phyloP scores from a whole-genome alignment of 192 early-diverging fungal genomes.

The Coemansia biformis region DNA sequence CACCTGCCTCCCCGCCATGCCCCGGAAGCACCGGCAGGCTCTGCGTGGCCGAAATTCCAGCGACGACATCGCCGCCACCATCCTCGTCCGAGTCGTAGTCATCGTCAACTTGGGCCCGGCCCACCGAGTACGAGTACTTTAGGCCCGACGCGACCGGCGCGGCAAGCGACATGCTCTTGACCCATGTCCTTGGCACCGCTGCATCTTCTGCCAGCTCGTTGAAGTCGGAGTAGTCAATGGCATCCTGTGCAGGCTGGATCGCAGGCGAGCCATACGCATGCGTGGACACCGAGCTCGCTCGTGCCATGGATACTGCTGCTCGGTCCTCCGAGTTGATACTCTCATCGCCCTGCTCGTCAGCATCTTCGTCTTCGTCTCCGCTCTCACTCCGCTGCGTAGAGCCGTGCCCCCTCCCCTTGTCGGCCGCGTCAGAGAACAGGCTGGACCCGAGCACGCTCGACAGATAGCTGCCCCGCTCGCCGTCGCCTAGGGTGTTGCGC shows the following conservation, averaged over 20 bases:
- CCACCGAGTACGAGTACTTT: slow-evolving; percentile 7
- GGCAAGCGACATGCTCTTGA: neutral
- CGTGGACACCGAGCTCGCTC: neutral
- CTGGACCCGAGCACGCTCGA: slow-evolving; percentile 25
- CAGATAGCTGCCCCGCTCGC: slow-evolving; percentile 16
- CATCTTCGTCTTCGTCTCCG: slow-evolving; percentile 44
- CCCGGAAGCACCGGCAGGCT: neutral
- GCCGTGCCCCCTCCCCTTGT: slow-evolving; percentile 1
- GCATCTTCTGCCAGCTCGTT: slow-evolving; percentile 73
- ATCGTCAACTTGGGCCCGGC: slow-evolving; percentile 52
- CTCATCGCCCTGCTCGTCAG: slow-evolving; percentile 5
- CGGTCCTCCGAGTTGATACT: too few relatives aligned
- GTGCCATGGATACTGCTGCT: too few relatives aligned
- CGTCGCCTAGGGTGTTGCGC: slow-evolving; percentile 36
- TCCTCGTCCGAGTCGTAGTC: slow-evolving; percentile 53
- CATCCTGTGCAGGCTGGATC: slow-evolving; percentile 61
- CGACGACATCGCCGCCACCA: slow-evolving; percentile 16
- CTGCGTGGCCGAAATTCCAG: neutral
- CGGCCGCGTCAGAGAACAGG: slow-evolving; percentile 22
- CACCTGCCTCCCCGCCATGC: neutral
- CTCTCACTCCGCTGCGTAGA: slow-evolving; percentile 10
- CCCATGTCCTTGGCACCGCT: slow-evolving; percentile 25
- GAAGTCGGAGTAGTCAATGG: slow-evolving; percentile 79
- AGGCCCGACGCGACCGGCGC: slow-evolving; percentile 2
- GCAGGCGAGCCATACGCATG: slow-evolving; percentile 11